These are phyloP conservation scores for Cystobasidium sp. DNA, from an alignment of 1,284 basidiomycete genomes.

Conservation along the genomic window DNA sequence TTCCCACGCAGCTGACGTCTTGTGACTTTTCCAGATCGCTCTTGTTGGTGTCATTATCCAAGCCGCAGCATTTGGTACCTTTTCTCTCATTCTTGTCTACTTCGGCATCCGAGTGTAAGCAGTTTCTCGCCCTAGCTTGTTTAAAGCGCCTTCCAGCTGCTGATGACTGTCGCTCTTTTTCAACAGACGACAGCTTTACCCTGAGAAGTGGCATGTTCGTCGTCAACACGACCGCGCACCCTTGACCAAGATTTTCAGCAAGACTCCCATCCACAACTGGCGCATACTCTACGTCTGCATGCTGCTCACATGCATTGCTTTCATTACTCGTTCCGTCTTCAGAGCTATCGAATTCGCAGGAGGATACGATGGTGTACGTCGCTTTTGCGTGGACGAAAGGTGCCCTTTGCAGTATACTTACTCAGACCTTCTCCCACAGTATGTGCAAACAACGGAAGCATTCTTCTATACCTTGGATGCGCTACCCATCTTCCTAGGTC, in stretches of 20 bases:
- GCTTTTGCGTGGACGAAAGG: not conserved
- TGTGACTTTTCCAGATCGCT: constrained; percentile 29
- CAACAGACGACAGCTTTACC: not conserved
- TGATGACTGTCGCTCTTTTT: not conserved
- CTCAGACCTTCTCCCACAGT: not conserved
- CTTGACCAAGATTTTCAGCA: constrained; percentile 19
- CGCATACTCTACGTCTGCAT: constrained; percentile 37
- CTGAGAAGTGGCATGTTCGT: constrained; percentile 29
- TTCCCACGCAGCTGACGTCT: not conserved
- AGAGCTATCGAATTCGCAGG: constrained; percentile 48
- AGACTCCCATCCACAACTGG: constrained; percentile 35
- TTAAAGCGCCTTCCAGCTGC: not conserved
- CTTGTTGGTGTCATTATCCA: constrained; percentile 48
- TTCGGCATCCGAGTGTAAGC: constrained; percentile 47
- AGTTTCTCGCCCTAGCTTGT: not conserved
- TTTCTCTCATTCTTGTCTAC: constrained; percentile 45
- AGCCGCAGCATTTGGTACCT: constrained; percentile 47
- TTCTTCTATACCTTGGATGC: constrained; percentile 51
- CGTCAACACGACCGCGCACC: not conserved
- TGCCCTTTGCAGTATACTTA: not conserved
- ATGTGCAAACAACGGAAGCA: constrained; percentile 46
- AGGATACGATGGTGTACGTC: constrained; percentile 36
- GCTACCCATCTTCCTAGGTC: constrained; percentile 43
- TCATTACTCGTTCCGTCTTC: constrained; percentile 50
- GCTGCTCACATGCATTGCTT: constrained; percentile 33